These are phyloP conservation scores for Tetraselmis striata DNA, from an alignment of 139 green algal genomes.

Conservation along the genomic window DNA sequence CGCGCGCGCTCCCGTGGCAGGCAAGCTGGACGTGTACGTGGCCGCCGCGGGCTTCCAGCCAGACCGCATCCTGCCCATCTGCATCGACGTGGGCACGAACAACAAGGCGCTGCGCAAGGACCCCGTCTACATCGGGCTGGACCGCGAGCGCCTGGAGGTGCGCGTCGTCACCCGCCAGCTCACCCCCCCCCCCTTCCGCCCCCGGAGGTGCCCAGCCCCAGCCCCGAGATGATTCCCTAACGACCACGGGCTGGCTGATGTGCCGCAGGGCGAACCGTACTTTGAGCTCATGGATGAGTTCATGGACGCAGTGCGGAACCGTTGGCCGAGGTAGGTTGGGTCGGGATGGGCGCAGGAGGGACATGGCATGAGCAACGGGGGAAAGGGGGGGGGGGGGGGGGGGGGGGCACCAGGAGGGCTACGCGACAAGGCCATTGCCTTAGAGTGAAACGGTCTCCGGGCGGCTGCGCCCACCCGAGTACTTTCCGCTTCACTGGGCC, in stretches of 20 bases:
- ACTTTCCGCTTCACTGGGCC: too few relatives aligned
- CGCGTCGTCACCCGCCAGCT: not conserved
- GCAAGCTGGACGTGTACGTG: constrained; percentile 94
- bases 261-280: constrained; percentile 13
- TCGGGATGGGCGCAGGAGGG: too few relatives aligned
- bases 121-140: constrained; percentile 58
- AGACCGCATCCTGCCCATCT: constrained; percentile 70
- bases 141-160: constrained; percentile 44
- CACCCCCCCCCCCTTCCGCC: too few relatives aligned
- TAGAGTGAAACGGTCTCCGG: too few relatives aligned
- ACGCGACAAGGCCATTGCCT: too few relatives aligned
- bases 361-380: not conserved
- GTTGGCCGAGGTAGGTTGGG: constrained; percentile 38
- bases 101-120: constrained; percentile 58
- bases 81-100: constrained; percentile 86
- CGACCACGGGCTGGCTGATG: too few relatives aligned
- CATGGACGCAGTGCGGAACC: constrained; percentile 50
- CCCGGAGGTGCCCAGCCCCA: not conserved
- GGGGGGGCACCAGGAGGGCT: too few relatives aligned
- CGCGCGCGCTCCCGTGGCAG: not conserved
- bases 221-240: too few relatives aligned
- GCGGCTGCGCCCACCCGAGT: too few relatives aligned
- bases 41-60: constrained; percentile 83
- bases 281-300: constrained; percentile 61
- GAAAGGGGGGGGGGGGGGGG: too few relatives aligned